These are phyloP conservation scores for Amaranthus palmeri DNA, from an alignment of 148 eudicot genomes.

Conservation along the genomic window DNA sequence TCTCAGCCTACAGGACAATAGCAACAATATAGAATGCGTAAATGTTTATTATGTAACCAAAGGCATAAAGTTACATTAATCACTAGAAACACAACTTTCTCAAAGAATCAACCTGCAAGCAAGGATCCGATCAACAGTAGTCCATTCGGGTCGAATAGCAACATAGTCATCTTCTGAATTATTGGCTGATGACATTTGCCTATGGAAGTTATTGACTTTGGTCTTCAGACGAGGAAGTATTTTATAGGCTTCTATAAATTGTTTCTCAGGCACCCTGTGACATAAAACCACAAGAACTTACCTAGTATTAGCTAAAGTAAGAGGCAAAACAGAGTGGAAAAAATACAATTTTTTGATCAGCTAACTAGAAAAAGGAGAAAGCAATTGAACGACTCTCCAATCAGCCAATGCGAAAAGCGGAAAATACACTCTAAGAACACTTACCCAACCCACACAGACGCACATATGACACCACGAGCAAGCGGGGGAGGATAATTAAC, in stretches of 20 bases:
- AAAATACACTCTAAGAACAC: neutral
- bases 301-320: constrained; percentile 4
- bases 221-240: constrained; percentile 80
- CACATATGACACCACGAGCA: too few species aligned
- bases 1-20: constrained; percentile 10
- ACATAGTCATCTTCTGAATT: constrained; percentile 76
- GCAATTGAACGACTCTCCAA: neutral
- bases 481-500: too few species aligned
- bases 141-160: constrained; percentile 93
- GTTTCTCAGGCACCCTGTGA: constrained; percentile 86
- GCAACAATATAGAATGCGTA: too few species aligned
- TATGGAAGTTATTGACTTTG: constrained; percentile 84
- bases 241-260: constrained; percentile 80
- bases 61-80: constrained; percentile 5
- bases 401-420: neutral
- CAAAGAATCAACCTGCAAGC: constrained; percentile 65
- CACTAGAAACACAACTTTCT: constrained; percentile 3
- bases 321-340: neutral
- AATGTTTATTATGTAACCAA: neutral
- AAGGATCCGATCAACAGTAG: constrained; percentile 90
- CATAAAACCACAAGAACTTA: constrained; percentile 7
- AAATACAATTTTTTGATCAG: neutral
- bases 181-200: constrained; percentile 50
- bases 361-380: neutral
- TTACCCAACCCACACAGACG: too few species aligned